Percentiles rank a stretch among this genome's conserved stretches.
Conservation (phyloP, 2,329 filamentous ascomycete genomes). For the Apiospora marii region DNA sequence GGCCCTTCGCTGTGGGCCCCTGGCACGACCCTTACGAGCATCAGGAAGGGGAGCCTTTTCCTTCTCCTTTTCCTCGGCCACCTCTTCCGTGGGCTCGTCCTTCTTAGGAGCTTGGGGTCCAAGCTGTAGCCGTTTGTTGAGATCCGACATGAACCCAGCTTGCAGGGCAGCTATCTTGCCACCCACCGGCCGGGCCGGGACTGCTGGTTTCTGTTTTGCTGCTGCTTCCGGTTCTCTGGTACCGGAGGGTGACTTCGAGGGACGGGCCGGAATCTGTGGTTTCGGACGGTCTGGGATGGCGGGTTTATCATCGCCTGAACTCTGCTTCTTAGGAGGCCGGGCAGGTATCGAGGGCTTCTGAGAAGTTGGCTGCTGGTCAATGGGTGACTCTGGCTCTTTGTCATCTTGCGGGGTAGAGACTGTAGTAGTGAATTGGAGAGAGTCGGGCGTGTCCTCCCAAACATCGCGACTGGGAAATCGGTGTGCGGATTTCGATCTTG, state of each 20-base stretch:
- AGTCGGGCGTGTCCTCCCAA: slow-evolving; percentile 94
- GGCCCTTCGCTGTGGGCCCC: slow-evolving; percentile 82
- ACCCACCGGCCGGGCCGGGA: slow-evolving; percentile 80
- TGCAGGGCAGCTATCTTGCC: slow-evolving; percentile 92
- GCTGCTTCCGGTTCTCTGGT: slow-evolving; percentile 52
- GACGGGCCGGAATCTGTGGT: slow-evolving; percentile 64
- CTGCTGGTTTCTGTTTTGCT: slow-evolving; percentile 79
- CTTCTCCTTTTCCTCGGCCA: slow-evolving; percentile 64
- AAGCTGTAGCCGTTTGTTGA: slow-evolving; percentile 87
- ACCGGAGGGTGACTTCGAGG: slow-evolving; percentile 48
- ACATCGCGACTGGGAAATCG: slow-evolving; percentile 92
- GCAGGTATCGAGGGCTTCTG: slow-evolving; percentile 69
- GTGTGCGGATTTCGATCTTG: slow-evolving; percentile 65
- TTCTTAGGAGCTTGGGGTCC: slow-evolving; percentile 85
- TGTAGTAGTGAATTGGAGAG: slow-evolving; percentile 79
- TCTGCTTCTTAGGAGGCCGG: slow-evolving; percentile 56
- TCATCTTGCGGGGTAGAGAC: slow-evolving; percentile 62
- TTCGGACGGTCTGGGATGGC: slow-evolving; percentile 63
- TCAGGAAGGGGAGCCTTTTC: slow-evolving; percentile 85
- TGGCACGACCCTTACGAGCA: slow-evolving; percentile 88
- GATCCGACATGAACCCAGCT: slow-evolving; percentile 89
- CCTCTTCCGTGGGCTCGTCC: slow-evolving; percentile 68
- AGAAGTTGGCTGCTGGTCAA: slow-evolving; percentile 39
- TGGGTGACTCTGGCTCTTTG: slow-evolving; percentile 47
- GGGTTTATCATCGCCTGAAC: slow-evolving; percentile 49